These are phyloP conservation scores for Cylindrodendrum hubeiense DNA, from an alignment of 2,329 filamentous ascomycete species.

Conservation along the genomic window DNA sequence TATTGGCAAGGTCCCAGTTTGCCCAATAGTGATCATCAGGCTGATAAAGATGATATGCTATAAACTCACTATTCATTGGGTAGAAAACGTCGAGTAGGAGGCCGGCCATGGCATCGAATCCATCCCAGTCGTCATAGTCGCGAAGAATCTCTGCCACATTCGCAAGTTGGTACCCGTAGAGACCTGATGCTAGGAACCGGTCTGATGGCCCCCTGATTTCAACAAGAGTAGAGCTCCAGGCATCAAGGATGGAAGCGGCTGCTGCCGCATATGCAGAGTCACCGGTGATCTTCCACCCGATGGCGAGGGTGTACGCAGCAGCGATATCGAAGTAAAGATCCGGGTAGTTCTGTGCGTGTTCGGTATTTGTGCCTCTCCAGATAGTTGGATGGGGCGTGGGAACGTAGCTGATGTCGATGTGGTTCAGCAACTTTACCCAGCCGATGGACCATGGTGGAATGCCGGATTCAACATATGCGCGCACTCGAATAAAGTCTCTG, in stretches of 20 bases:
- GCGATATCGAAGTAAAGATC: background rate
- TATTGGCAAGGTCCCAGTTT: slow-evolving; percentile 57
- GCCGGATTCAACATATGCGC: background rate
- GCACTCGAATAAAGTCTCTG: background rate
- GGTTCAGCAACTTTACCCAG: background rate
- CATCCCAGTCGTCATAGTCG: background rate
- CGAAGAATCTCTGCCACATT: background rate
- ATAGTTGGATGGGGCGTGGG: background rate
- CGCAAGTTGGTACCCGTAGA: background rate
- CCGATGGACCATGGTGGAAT: background rate
- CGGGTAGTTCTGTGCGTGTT: background rate
- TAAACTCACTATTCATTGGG: slow-evolving; percentile 46
- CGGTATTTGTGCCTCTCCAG: background rate
- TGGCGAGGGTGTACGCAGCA: background rate
- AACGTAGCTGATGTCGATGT: background rate
- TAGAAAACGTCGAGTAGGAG: slow-evolving; percentile 55
- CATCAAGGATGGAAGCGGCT: background rate
- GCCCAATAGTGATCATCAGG: background rate
- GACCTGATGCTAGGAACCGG: background rate
- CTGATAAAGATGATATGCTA: background rate
- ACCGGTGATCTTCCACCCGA: background rate
- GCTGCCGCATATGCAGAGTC: background rate
- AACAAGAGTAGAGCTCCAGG: background rate
- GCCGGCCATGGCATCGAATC: slow-evolving; percentile 36
- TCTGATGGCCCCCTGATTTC: background rate